These are phyloP conservation scores for Taphrina deformans DNA, from an alignment of 1,139 yeast species.

Conservation along the genomic window DNA sequence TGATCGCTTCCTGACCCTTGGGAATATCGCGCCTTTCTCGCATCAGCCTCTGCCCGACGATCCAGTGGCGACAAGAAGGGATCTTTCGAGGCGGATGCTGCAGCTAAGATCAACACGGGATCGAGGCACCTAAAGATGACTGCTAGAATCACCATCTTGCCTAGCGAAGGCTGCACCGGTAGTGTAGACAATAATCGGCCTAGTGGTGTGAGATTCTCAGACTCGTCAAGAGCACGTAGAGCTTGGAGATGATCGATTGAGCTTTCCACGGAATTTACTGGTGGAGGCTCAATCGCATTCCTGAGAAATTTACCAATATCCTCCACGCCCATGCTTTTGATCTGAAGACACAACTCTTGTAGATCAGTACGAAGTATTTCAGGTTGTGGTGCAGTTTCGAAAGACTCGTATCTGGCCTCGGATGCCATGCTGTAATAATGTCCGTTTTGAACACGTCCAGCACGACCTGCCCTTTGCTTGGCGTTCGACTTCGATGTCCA, in stretches of 20 bases:
- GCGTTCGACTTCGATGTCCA: slow-evolving; percentile 81
- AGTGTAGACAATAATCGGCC: slow-evolving; percentile 49
- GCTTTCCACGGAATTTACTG: slow-evolving; percentile 52
- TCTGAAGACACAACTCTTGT: slow-evolving; percentile 69
- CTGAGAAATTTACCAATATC: slow-evolving; percentile 56
- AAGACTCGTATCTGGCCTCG: slow-evolving; percentile 50
- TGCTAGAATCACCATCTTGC: slow-evolving; percentile 59
- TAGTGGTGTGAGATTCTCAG: slow-evolving; percentile 55
- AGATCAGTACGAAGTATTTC: slow-evolving; percentile 72
- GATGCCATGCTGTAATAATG: slow-evolving; percentile 69
- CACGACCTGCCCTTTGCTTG: slow-evolving; percentile 80
- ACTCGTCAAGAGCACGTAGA: slow-evolving; percentile 59
- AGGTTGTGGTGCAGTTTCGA: slow-evolving; percentile 68
- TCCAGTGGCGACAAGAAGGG: slow-evolving; percentile 37
- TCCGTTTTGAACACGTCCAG: slow-evolving; percentile 79
- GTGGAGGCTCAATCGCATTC: slow-evolving; percentile 72
- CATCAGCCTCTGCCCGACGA: slow-evolving; percentile 27
- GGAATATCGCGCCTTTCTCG: slow-evolving; percentile 16
- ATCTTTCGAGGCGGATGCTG: slow-evolving; percentile 35
- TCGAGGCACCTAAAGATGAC: slow-evolving; percentile 40
- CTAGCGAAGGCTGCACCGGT: slow-evolving; percentile 74
- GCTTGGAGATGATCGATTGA: slow-evolving; percentile 56
- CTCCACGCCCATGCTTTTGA: slow-evolving; percentile 74
- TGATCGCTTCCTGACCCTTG: slow-evolving; percentile 32
- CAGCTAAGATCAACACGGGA: slow-evolving; percentile 39